Base-by-base conservation (phyloP, 768 basidiomycete species). In the Filobasidium floriforme region DNA sequence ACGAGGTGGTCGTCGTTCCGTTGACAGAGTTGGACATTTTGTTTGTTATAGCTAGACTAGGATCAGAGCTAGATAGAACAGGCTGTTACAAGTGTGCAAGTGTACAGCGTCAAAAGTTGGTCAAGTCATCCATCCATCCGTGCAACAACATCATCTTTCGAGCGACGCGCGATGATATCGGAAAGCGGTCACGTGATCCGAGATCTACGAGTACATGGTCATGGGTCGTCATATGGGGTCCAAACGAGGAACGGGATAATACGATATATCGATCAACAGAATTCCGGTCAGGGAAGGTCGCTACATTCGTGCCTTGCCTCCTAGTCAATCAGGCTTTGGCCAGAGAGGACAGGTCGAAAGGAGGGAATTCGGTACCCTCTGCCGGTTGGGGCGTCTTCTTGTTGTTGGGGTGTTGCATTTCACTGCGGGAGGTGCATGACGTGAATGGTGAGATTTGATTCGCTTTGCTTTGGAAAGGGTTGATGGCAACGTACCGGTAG, bases 381-480 rank as follows among this genome's bases (percentile, higher is more conserved):
- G 88, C 85, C 1, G 96, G 96, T 80, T 99, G 96, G 41, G 92
- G 89, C 43, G 93, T 83, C 81, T 98, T 98, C 71, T 92, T 82
- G 79, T 98, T 99, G 68, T 84, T 84, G 74, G 89, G 86, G 59
- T 89, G 85, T 1, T 88, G 92, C 96, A 99, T 98, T 79, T 96
- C 92, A 81, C 93, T 97, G 71, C 11, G 15, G 28, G 41, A 46
- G 29, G n/a, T 52, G 7, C 9, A 4, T 9, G 32, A 4, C 32
- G 32, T 37, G 32, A 29, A n/a, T n/a, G n/a, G n/a, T n/a, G n/a
- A n/a, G n/a, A n/a, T n/a, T n/a, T n/a, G n/a, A n/a, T n/a, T n/a
- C n/a, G n/a, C n/a, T n/a, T n/a, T n/a, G n/a, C n/a, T n/a, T n/a
- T n/a, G n/a, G n/a, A n/a, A n/a, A 41, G 22, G 10, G 9, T 10